These are phyloP conservation scores for Trifolium repens DNA, from an alignment of 306 rosid species.

Conservation along the genomic window DNA sequence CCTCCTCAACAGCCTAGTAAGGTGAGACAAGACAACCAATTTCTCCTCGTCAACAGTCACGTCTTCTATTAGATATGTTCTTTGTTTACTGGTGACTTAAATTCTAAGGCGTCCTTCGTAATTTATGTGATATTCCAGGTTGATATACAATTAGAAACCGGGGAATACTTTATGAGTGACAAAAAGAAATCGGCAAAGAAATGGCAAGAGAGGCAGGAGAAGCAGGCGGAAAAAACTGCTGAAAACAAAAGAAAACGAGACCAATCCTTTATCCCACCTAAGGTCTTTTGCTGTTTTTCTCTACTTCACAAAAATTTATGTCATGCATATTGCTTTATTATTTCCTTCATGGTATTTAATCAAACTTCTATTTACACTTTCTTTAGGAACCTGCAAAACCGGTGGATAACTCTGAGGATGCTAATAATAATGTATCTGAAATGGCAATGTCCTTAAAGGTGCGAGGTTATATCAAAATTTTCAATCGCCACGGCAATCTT, in stretches of 20 bases:
- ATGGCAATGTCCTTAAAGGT: conserved; percentile 76
- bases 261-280: conserved; percentile 78
- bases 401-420: conserved; percentile 51
- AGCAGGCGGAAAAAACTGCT: conserved; percentile 79
- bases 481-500: neutral
- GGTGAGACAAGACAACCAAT: conserved; percentile 56
- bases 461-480: conserved; percentile 18
- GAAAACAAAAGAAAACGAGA: conserved; percentile 89
- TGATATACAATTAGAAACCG: conserved; percentile 85
- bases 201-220: conserved; percentile 88
- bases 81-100: neutral
- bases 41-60: neutral
- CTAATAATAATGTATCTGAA: conserved; percentile 56
- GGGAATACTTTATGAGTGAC: conserved; percentile 86
- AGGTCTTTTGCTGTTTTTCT: conserved; percentile 49
- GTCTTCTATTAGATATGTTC: neutral
- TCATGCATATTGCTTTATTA: neutral
- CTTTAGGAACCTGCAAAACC: conserved; percentile 67
- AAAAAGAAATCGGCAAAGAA: conserved; percentile 79
- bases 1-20: conserved; percentile 92
- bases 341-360: conserved; percentile 13
- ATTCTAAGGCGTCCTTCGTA: neutral
- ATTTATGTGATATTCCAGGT: conserved; percentile 56
- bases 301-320: neutral
- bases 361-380: conserved; percentile 19